Evolutionary conservation across 257 asterid genomes (phyloP), one percentile per base, ranked within the genome.

Genomic region (Penstemon davidsonii): DNA sequence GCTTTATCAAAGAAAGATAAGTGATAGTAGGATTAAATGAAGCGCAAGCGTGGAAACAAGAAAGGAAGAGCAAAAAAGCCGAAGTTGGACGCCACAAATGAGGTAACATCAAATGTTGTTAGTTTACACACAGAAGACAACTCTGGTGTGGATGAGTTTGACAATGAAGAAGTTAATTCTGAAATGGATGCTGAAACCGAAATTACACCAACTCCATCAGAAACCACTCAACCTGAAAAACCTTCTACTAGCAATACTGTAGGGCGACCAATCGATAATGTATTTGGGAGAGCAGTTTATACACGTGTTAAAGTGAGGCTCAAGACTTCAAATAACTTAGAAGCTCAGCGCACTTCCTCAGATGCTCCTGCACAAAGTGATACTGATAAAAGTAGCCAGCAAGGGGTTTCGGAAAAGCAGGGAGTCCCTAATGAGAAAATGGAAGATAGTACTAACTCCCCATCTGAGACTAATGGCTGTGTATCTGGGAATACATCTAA

Each of bases 281-380:
- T 83, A 10, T 76, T 80, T 33, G 90, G 79, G 6, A 79, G 79
- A 78, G 87, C 82, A 43, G 96, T 85, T 39, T 88, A 91, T 64
- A 81, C 89, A 19, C 88, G 96, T 70, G 94, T 94, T 46, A 94
- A 89, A 84, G 99, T 94, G 62, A 91, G 84, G 80, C 85, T 94
- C 70, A 94, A 91, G 78, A 83, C 79, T 36, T 86, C 95, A 7
- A 94, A 91, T 72, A 60, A 83, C 49, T 78, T 90, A 71, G 98
- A 88, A 46, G 42, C 88, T 51, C 95, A 73, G 62, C 84, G 18
- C 61, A 52, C 79, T 68, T 72, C 88, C 69, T 75, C 95, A 50
- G 91, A 85, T 73, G 79, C 84, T 64, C 87, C 69, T 8, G 70
- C 84, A 66, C 93, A 72, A 9, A 89, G 92, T 73, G 96, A 89